phyloP scores from a whole-genome alignment of 352 stramenopile species.

The Pythium angustatum region DNA sequence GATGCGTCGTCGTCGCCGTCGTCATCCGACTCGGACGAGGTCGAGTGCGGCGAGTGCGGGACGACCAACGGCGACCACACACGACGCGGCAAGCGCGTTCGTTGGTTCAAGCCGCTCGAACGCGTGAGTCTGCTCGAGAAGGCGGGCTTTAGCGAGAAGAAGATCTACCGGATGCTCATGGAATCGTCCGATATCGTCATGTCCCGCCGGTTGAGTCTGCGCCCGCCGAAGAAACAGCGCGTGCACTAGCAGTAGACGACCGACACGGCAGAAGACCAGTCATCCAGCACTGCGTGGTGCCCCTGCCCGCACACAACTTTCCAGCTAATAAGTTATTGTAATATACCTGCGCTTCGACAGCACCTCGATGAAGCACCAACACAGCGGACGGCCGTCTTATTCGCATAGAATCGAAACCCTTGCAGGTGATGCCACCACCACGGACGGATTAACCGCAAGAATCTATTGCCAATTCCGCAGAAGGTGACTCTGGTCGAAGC shows the following conservation, averaged over 20 bases:
- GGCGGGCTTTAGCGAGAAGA: constrained; percentile 35
- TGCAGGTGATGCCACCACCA: no score
- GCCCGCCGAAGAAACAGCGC: constrained; percentile 19
- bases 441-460: no score
- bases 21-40: constrained; percentile 12
- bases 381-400: background rate
- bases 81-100: constrained; percentile 12
- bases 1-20: constrained; percentile 8
- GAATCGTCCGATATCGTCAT: constrained; percentile 34
- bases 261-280: background rate
- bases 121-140: constrained; percentile 31
- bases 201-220: constrained; percentile 26
- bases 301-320: no score
- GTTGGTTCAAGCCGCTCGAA: constrained; percentile 35
- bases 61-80: constrained; percentile 1
- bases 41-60: constrained; percentile 13
- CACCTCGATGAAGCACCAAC: background rate
- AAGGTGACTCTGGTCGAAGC: no score
- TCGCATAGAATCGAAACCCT: no score
- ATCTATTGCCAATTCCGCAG: no score
- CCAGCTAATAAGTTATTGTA: constrained; percentile 1
- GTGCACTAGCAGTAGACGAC: background rate
- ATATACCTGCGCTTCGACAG: background rate
- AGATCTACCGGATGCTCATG: constrained; percentile 36
- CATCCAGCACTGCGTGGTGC: background rate